Evolutionary conservation across 2,329 filamentous ascomycete species (phyloP), one percentile per base, ranked within the genome.

Genomic region (Trichophyton benhamiae): DNA sequence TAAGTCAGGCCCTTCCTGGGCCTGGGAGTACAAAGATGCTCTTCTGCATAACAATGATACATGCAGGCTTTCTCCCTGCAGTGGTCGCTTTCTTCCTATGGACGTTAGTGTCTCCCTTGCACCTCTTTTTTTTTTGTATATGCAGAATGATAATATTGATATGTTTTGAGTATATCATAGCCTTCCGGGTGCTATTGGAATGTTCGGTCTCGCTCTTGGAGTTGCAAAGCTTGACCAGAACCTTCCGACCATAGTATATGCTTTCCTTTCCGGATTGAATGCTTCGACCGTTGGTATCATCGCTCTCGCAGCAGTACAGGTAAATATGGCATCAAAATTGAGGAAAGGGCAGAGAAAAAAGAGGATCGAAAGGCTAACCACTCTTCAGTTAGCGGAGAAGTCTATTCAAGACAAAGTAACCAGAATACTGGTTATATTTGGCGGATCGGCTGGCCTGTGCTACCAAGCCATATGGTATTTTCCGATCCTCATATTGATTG

Each of bases 381-480:
- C 8, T n/a, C 8, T 52, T 0, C 76, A 87, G 68, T 77, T 90
- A 0, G 81, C 86, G 0, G 76, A 84, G 13, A 88, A 88, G 65
- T 82, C 86, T 0, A 85, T 89, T 60, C 84, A 80, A 0, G 86
- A 89, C 67, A 76, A 76, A 20, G 57, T 87, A 2, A 85, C 86
- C 0, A 75, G 87, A 0, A 73, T 85, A 0, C 66, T 89, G 1
- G 83, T 90, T 0, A 85, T 88, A 11, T 67, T 85, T 5, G 81
- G 81, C 2, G 87, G 77, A 0, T 78, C 80, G 7, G 86, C 85
- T 0, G 87, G 87, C 0, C 73, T 90, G 65, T 77, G 87, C 57
- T 89, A 89, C 66, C 88, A 84, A 58, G 82, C 86, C 0, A 72
- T 90, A 0, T 91, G 87, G 87, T 91, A 87, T 65, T 90, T 89